A percentile compares a stretch with the other conserved stretches of the same genome.
phyloP scores from a whole-genome alignment of 495 filamentous ascomycete species.

The Penicillium cataractarum region DNA sequence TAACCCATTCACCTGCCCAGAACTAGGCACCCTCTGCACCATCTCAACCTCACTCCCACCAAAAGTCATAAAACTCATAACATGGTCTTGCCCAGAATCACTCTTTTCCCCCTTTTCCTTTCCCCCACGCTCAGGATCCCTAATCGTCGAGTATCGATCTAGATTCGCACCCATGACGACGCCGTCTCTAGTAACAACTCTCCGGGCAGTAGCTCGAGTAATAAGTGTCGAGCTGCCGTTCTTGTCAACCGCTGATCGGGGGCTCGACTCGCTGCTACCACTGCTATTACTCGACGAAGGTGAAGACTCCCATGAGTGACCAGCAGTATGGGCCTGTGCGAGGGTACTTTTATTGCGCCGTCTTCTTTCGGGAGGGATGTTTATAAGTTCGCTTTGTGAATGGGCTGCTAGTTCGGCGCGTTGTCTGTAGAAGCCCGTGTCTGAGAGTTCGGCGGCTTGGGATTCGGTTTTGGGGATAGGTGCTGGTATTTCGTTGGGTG shows the following conservation, averaged over 20 bases:
- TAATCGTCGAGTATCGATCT: constrained; percentile 20
- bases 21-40: neutral
- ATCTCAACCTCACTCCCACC: constrained; percentile 9
- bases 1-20: neutral
- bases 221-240: neutral
- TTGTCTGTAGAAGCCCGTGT: constrained; percentile 37
- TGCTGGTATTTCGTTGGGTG: constrained; percentile 7
- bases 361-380: constrained; percentile 28
- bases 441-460: constrained; percentile 33
- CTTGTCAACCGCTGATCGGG: neutral
- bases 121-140: neutral
- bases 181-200: constrained; percentile 34
- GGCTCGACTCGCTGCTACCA: neutral
- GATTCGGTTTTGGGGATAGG: constrained; percentile 12
- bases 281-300: neutral
- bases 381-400: constrained; percentile 40
- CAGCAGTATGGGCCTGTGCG: no score
- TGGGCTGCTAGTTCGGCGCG: constrained; percentile 35
- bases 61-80: constrained; percentile 45
- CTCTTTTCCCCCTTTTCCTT: neutral
- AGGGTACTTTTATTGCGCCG: neutral
- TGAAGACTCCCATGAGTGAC: neutral
- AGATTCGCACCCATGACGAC: constrained; percentile 37
- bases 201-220: neutral
- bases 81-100: constrained; percentile 22